Percentiles rank a stretch among this genome's conserved stretches.
Evolutionary conservation across 164 flowering plant genomes (phyloP).

Genomic region (Vitis rupestris): DNA sequence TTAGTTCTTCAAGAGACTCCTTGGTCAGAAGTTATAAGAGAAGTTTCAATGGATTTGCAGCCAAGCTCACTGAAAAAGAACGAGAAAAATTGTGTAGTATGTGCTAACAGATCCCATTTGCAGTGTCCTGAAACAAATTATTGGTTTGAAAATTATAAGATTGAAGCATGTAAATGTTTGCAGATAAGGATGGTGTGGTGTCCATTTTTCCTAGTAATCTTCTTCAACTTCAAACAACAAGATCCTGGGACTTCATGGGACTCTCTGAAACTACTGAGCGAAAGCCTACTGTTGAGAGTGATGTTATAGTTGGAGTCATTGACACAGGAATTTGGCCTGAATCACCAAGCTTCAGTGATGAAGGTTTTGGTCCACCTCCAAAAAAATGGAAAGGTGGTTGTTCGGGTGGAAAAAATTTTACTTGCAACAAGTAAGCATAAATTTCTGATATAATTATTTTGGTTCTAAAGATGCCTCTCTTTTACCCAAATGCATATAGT

Average conservation of each 20-base stretch:
- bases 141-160: not conserved
- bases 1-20: constrained; percentile 5
- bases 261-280: constrained; percentile 8
- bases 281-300: constrained; percentile 18
- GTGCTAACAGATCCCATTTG: not conserved
- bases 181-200: constrained; percentile 34
- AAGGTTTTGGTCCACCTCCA: constrained; percentile 32
- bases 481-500: too few species aligned
- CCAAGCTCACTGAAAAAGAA: constrained; percentile 25
- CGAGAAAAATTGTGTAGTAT: constrained; percentile 16
- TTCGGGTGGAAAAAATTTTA: constrained; percentile 23
- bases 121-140: not conserved
- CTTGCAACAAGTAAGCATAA: constrained; percentile 33
- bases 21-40: constrained; percentile 20
- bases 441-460: not conserved
- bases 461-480: too few species aligned
- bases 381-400: constrained; percentile 36
- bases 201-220: constrained; percentile 32
- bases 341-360: constrained; percentile 22
- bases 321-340: constrained; percentile 38
- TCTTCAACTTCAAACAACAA: constrained; percentile 32
- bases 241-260: constrained; percentile 52
- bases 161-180: not conserved
- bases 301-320: constrained; percentile 30
- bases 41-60: constrained; percentile 37